Percentiles rank a stretch among this genome's conserved stretches.
phyloP scores from a whole-genome alignment of 768 basidiomycete species.

The Pleurotus eryngii region DNA sequence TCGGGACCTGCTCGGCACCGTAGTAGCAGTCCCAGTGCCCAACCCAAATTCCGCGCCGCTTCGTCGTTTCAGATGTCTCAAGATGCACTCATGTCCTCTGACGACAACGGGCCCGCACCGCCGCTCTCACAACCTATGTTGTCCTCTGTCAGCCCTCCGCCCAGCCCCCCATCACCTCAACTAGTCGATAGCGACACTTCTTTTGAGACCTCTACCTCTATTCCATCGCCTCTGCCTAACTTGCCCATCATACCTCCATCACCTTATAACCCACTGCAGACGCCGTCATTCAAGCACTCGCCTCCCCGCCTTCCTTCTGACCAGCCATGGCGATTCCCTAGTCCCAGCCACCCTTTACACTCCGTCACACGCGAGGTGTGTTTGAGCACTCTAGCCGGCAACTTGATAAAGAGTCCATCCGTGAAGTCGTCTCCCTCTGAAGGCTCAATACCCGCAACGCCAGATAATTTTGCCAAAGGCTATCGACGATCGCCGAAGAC shows the following conservation, averaged over 20 bases:
- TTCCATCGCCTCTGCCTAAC: conserved; percentile 27
- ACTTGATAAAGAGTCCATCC: conserved; percentile 43
- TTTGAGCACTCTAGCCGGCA: conserved; percentile 58
- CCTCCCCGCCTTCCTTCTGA: conserved; percentile 72
- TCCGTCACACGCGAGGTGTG: conserved; percentile 61
- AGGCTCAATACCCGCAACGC: conserved; percentile 23
- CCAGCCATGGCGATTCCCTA: conserved; percentile 81
- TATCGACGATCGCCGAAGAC: conserved; percentile 37
- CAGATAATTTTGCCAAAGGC: conserved; percentile 28
- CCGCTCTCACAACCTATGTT: conserved; percentile 13
- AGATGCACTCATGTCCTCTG: conserved; percentile 8
- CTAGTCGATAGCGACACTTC: conserved; percentile 19
- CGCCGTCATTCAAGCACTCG: conserved; percentile 77
- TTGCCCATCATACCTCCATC: conserved; percentile 52
- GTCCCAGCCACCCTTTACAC: conserved; percentile 75
- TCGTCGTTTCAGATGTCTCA: conserved; percentile 12
- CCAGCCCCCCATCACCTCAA: conserved; percentile 28
- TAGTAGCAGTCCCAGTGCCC: conserved; percentile 19
- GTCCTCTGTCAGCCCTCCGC: conserved; percentile 32
- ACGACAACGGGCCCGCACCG: background rate
- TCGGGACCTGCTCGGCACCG: conserved; percentile 15
- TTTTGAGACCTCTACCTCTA: background rate
- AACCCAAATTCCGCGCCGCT: conserved; percentile 12
- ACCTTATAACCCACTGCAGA: conserved; percentile 71
- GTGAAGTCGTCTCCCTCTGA: conserved; percentile 26